phyloP scores from a whole-genome alignment of 1,284 basidiomycete species.

The Bjerkandera adusta region DNA sequence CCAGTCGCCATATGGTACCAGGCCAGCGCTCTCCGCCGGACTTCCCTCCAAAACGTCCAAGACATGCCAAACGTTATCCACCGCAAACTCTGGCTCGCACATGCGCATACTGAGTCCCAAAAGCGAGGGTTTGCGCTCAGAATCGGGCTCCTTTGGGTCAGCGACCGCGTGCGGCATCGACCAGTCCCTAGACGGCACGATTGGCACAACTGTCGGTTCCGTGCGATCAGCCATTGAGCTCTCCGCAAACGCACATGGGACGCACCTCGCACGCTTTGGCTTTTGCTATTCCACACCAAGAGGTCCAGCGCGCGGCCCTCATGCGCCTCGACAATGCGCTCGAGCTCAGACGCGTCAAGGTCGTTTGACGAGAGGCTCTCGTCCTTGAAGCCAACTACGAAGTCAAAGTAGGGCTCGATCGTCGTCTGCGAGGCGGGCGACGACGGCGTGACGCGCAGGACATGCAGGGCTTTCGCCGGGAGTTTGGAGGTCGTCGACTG shows the following conservation, averaged over 20 bases:
- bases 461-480: slow-evolving; percentile 74
- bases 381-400: slow-evolving; percentile 88
- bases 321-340: slow-evolving; percentile 81
- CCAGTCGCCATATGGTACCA: slow-evolving; percentile 89
- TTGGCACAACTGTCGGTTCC: slow-evolving; percentile 81
- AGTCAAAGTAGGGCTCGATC: slow-evolving; percentile 97
- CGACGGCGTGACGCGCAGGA: slow-evolving; percentile 82
- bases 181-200: slow-evolving; percentile 87
- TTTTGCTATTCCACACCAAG: slow-evolving; percentile 91
- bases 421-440: slow-evolving; percentile 83
- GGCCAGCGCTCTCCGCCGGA: slow-evolving; percentile 87
- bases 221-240: slow-evolving; percentile 10
- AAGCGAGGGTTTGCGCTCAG: slow-evolving; percentile 68
- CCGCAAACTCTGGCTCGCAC: slow-evolving; percentile 82
- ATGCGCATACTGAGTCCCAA: slow-evolving; percentile 92
- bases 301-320: slow-evolving; percentile 81
- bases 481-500: slow-evolving; percentile 63
- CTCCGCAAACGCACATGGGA: neutral
- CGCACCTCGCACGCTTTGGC: slow-evolving; percentile 79
- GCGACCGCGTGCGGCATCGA: slow-evolving; percentile 43
- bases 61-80: slow-evolving; percentile 97
- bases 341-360: slow-evolving; percentile 74
- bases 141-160: slow-evolving; percentile 36
- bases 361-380: slow-evolving; percentile 52
- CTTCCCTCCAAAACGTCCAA: slow-evolving; percentile 95